A percentile compares a stretch with the other conserved stretches of the same genome.
These are phyloP conservation scores for Yamadazyma endophytica DNA, from an alignment of 805 yeast species.

Conservation along the genomic window DNA sequence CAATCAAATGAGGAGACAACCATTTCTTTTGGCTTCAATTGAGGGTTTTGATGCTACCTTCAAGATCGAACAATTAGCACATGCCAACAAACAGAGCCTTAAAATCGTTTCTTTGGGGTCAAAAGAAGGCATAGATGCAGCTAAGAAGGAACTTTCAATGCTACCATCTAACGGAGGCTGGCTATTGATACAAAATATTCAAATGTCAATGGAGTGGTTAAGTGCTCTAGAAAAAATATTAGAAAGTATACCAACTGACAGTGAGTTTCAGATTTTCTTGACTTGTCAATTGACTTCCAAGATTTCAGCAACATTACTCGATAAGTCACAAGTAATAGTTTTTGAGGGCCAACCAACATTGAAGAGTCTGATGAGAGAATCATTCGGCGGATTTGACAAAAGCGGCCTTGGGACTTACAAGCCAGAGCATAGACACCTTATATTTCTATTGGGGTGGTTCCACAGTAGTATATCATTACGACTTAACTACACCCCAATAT, in stretches of 20 bases:
- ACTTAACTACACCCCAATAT: slow-evolving; percentile 55
- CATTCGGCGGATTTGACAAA: slow-evolving; percentile 20
- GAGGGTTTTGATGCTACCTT: slow-evolving; percentile 66
- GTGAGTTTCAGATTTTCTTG: slow-evolving; percentile 54
- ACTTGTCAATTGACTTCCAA: slow-evolving; percentile 51
- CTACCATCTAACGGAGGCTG: slow-evolving; percentile 54
- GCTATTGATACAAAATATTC: slow-evolving; percentile 79
- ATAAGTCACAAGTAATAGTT: slow-evolving; percentile 50
- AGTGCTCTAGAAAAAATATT: slow-evolving; percentile 42
- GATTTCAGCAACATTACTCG: slow-evolving; percentile 55
- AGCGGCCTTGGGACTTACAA: slow-evolving; percentile 20
- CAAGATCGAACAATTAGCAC: slow-evolving; percentile 46
- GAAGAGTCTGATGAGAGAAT: slow-evolving; percentile 41
- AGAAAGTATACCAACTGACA: slow-evolving; percentile 18
- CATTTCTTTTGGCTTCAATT: slow-evolving; percentile 54
- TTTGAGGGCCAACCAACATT: slow-evolving; percentile 65
- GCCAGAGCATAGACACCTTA: slow-evolving; percentile 43
- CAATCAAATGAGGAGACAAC: slow-evolving; percentile 16
- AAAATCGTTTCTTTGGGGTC: slow-evolving; percentile 69
- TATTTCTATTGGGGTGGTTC: slow-evolving; percentile 62
- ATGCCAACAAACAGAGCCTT: slow-evolving; percentile 19
- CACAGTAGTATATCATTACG: slow-evolving; percentile 63
- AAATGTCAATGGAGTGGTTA: slow-evolving; percentile 66
- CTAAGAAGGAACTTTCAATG: slow-evolving; percentile 39
- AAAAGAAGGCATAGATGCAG: slow-evolving; percentile 52